Percentiles rank a stretch among this genome's conserved stretches.
phyloP scores from a whole-genome alignment of 1,284 basidiomycete species.

The Polyporus tsugae region DNA sequence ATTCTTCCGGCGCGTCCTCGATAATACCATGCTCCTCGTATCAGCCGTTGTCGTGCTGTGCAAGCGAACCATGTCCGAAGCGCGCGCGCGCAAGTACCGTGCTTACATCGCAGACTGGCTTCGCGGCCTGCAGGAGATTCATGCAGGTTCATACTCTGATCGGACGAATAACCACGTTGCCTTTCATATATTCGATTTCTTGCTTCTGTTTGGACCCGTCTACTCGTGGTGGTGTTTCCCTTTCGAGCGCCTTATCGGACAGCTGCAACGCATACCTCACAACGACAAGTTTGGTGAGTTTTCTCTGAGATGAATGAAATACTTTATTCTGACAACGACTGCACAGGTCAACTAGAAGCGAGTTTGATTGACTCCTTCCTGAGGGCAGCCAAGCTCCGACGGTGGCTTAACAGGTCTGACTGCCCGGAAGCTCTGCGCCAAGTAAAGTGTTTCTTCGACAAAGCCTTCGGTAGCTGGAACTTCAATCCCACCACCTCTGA shows the following conservation, averaged over 20 bases:
- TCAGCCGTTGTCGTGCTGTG: conserved; percentile 30
- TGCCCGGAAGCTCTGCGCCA: conserved; percentile 10
- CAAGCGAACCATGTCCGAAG: conserved; percentile 3
- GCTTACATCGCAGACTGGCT: conserved; percentile 34
- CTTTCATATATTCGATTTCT: conserved; percentile 45
- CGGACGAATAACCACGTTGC: conserved; percentile 36
- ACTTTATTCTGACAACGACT: neutral
- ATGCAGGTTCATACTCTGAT: conserved; percentile 31
- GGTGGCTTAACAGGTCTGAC: conserved; percentile 11
- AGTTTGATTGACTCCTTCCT: conserved; percentile 13
- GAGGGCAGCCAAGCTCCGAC: conserved; percentile 12
- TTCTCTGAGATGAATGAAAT: neutral
- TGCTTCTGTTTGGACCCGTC: conserved; percentile 45
- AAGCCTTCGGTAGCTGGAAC: neutral
- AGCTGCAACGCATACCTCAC: conserved; percentile 16
- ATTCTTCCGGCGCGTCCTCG: conserved; percentile 27
- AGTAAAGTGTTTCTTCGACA: conserved; percentile 2
- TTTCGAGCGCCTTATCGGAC: conserved; percentile 45
- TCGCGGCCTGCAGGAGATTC: conserved; percentile 30
- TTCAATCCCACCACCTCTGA: neutral
- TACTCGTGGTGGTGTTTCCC: conserved; percentile 48
- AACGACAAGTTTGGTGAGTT: conserved; percentile 15
- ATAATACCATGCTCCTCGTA: conserved; percentile 41
- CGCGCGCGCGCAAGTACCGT: conserved; percentile 27
- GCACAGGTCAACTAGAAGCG: conserved; percentile 13